Base-by-base conservation (phyloP, 306 rosid genomes). In the Malus asiatica region DNA sequence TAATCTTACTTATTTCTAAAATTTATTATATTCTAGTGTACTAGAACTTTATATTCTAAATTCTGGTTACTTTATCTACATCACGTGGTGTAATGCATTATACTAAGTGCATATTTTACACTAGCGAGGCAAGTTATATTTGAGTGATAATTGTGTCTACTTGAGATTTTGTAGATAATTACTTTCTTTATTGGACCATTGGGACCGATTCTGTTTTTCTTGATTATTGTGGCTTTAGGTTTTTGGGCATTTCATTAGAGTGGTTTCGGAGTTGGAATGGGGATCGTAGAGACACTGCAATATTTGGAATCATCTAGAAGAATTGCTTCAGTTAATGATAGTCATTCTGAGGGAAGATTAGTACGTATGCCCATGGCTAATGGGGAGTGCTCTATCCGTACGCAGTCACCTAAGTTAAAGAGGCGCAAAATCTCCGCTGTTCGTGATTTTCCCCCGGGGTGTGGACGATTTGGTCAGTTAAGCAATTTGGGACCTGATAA, bases 371-470 rank as follows among this genome's bases (percentile, higher is more conserved):
- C 42, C 12, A 78, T 73, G 81, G 90, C 81, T 79, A 86, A 80
- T 75, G 89, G 90, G 5, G 78, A 52, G 53, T 69, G 80, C 66
- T 80, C 67, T 78, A 72, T 70, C 30, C 68, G 19, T 22, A 22
- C 60, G 30, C 44, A 40, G 68, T 64, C 29, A 32, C 76, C 83
- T 11, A 63, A 75, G 82, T 85, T 69, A 76, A 90, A 88, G 80
- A 75, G 79, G 57, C 90, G 88, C 19, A 81, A 59, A 76, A 77
- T 87, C 75, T 90, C 87, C 35, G 91, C 93, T 8, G n/a, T 85
- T 84, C 97, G 96, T 4, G 92, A 92, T 80, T 95, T 78, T 74
- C 97, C 98, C 2, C 84, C 77, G 3, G 92, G 86, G 12, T 95
- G 98, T 84, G 98, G 98, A 76, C 87, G 80, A 8, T 16, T 13